Evolutionary conservation across 129 eudicot species (phyloP).

Genomic region (Lactuca saligna): DNA sequence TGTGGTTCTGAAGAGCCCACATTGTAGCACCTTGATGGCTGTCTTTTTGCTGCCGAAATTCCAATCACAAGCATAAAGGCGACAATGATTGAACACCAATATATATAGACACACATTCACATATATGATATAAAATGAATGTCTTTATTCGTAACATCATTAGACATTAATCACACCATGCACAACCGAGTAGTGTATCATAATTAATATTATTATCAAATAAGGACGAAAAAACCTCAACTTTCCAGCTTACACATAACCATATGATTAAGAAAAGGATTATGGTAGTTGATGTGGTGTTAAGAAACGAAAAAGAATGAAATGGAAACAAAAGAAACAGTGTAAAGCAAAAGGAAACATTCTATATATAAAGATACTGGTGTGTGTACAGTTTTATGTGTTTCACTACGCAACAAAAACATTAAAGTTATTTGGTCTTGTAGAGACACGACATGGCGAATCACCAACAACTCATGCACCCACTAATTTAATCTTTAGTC

Average conservation of each 20-base stretch:
- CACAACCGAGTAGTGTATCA: neutral
- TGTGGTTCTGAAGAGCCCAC: neutral
- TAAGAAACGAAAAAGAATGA: conserved; percentile 18
- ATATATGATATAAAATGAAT: too few relatives aligned
- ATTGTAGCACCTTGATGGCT: neutral
- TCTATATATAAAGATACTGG: conserved; percentile 33
- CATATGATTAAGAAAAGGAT: conserved; percentile 27
- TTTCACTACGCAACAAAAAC: conserved; percentile 36
- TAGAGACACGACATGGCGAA: conserved; percentile 37
- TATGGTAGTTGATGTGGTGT: conserved; percentile 1
- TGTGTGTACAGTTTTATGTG: conserved; percentile 19
- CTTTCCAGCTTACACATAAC: conserved; percentile 32
- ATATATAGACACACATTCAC: too few relatives aligned
- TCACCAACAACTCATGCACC: conserved; percentile 37
- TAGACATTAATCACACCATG: too few relatives aligned
- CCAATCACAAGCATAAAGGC: neutral
- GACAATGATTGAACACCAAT: conserved; percentile 13
- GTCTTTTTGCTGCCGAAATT: neutral
- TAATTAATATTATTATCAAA: neutral
- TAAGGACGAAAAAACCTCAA: conserved; percentile 17
- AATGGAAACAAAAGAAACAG: conserved; percentile 26
- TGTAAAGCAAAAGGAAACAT: conserved; percentile 36
- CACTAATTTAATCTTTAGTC: conserved; percentile 21
- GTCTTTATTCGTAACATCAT: neutral
- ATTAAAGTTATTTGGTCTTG: conserved; percentile 39